Evolutionary conservation across 2,329 filamentous ascomycete species (phyloP).

Genomic region (Mycosphaerella arachidis): DNA sequence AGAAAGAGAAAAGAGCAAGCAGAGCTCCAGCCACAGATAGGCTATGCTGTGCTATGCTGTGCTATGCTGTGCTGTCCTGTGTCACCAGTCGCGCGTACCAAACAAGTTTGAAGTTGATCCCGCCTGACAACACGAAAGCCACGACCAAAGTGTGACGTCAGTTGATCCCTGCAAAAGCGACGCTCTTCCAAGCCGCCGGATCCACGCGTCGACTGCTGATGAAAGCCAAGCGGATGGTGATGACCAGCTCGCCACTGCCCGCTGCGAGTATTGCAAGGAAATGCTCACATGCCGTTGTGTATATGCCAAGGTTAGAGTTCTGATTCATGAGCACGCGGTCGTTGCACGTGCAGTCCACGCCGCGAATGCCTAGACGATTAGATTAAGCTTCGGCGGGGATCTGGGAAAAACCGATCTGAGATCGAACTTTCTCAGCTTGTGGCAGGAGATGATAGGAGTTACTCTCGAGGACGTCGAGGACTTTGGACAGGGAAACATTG

Average conservation of each 20-base stretch:
- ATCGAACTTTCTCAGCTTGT: not conserved
- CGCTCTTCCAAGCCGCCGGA: not conserved
- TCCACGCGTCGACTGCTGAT: not conserved
- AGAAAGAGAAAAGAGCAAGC: not conserved
- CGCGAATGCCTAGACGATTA: not conserved
- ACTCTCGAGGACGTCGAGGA: no score
- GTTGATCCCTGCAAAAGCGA: not conserved
- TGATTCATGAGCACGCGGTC: not conserved
- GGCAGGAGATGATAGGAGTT: no score
- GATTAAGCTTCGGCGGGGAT: not conserved
- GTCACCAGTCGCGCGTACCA: not conserved
- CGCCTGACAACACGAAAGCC: not conserved
- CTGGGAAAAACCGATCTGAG: not conserved
- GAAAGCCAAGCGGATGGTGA: not conserved
- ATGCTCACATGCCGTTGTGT: not conserved
- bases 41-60: not conserved
- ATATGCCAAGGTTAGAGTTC: not conserved
- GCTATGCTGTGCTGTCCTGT: not conserved
- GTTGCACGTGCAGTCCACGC: not conserved
- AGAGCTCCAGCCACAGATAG: not conserved
- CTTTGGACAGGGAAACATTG: no score
- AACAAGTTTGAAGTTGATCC: not conserved
- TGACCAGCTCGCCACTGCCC: not conserved
- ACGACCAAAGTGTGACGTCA: not conserved
- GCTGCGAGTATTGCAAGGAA: not conserved